Evolutionary conservation across 768 basidiomycete genomes (phyloP).

Genomic region (Rhizopogon vinicolor): DNA sequence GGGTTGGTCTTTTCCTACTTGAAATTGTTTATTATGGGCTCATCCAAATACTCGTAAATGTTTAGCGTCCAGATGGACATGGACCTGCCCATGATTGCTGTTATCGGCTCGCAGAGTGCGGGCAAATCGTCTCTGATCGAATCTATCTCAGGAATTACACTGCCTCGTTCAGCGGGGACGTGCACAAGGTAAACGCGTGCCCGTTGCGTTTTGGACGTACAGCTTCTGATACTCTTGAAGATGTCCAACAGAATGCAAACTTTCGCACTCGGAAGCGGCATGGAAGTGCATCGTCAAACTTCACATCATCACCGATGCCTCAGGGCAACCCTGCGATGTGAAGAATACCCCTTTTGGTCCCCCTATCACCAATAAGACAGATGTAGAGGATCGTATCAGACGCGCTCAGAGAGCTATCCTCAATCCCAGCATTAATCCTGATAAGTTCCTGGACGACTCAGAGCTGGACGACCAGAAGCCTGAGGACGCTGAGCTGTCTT

Average conservation of each 20-base stretch:
- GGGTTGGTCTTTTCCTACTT: conserved; percentile 37
- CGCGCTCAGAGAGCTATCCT: conserved; percentile 64
- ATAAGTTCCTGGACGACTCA: conserved; percentile 10
- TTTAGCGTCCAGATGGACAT: conserved; percentile 63
- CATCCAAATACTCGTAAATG: background rate
- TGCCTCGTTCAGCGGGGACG: conserved; percentile 69
- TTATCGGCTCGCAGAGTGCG: conserved; percentile 68
- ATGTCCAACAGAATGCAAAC: conserved; percentile 55
- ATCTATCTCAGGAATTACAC: conserved; percentile 65
- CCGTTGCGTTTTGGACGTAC: background rate
- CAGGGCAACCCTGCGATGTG: conserved; percentile 33
- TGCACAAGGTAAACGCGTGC: conserved; percentile 54
- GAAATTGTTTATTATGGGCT: background rate
- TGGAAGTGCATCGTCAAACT: conserved; percentile 54
- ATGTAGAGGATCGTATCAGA: conserved; percentile 64
- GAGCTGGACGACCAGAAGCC: background rate
- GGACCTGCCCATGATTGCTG: conserved; percentile 69
- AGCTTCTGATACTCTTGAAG: conserved; percentile 21
- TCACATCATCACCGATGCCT: conserved; percentile 36
- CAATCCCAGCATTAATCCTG: conserved; percentile 38
- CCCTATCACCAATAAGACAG: conserved; percentile 42
- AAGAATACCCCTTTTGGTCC: conserved; percentile 40
- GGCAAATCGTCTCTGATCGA: conserved; percentile 80
- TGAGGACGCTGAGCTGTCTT: conserved; percentile 26
- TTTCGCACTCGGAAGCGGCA: conserved; percentile 31